A percentile compares a stretch with the other conserved stretches of the same genome.
phyloP scores from a whole-genome alignment of 106 monocot genomes.

The Dendrobium officinale region DNA sequence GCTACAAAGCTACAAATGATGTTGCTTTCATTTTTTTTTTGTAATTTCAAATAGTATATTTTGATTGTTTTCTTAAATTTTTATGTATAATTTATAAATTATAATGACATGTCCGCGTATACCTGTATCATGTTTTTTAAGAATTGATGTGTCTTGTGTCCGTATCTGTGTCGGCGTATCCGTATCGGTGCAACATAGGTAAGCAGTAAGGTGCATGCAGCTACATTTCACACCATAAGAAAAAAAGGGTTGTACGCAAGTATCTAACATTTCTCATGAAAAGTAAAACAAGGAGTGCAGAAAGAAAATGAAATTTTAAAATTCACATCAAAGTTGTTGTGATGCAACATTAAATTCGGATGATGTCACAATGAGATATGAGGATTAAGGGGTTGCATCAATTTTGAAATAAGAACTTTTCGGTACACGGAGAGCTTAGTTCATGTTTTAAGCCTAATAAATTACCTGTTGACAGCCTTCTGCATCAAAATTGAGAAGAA shows the following conservation, averaged over 20 bases:
- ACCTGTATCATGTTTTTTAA: too few relatives aligned
- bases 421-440: background rate
- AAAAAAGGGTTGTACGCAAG: background rate
- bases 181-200: too few relatives aligned
- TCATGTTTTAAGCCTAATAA: background rate
- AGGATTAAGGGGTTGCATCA: background rate
- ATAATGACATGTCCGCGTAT: too few relatives aligned
- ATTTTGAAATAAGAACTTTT: background rate
- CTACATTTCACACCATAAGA: background rate
- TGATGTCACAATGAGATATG: background rate
- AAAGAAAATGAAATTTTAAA: background rate
- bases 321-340: background rate
- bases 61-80: too few relatives aligned
- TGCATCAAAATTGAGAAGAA: constrained; percentile 45
- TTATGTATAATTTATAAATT: too few relatives aligned
- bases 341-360: background rate
- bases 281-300: background rate
- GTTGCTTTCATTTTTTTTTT: too few relatives aligned
- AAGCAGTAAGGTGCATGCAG: background rate
- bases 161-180: too few relatives aligned
- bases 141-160: too few relatives aligned
- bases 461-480: constrained; percentile 48
- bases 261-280: background rate
- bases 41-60: too few relatives aligned
- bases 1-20: too few relatives aligned